phyloP scores from a whole-genome alignment of 805 yeast species.

The Starmerella bombicola region DNA sequence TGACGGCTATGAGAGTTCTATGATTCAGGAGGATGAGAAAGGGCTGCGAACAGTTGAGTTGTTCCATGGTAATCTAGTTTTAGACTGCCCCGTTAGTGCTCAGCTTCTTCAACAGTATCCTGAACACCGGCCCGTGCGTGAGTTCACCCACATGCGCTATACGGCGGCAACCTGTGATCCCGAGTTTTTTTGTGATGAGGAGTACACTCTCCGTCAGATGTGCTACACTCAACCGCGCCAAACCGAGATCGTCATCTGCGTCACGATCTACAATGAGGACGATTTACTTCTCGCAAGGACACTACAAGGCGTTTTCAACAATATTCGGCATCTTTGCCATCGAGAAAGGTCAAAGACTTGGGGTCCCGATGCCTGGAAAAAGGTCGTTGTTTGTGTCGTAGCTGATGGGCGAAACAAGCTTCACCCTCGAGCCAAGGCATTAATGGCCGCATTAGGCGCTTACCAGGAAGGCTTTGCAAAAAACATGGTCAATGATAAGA shows the following conservation, averaged over 20 bases:
- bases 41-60: conserved; percentile 35
- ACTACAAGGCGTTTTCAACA: conserved; percentile 79
- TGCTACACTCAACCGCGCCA: conserved; percentile 65
- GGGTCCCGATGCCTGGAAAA: conserved; percentile 97
- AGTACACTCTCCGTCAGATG: conserved; percentile 72
- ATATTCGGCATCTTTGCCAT: conserved; percentile 61
- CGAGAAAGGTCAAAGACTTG: conserved; percentile 54
- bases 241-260: conserved; percentile 74
- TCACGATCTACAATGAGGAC: conserved; percentile 84
- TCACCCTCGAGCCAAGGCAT: conserved; percentile 62
- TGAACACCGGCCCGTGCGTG: conserved; percentile 41
- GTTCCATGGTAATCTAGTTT: conserved; percentile 65
- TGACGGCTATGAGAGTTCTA: conserved; percentile 17
- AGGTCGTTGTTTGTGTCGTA: conserved; percentile 76
- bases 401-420: conserved; percentile 86
- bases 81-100: conserved; percentile 81
- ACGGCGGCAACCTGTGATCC: conserved; percentile 94
- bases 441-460: conserved; percentile 76
- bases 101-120: conserved; percentile 46
- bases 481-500: conserved; percentile 68
- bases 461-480: conserved; percentile 95
- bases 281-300: conserved; percentile 75
- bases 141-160: conserved; percentile 79
- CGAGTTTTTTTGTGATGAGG: conserved; percentile 43
- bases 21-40: conserved; percentile 7